A percentile compares a stretch with the other conserved stretches of the same genome.
These are phyloP conservation scores for Calocera viscosa DNA, from an alignment of 768 basidiomycete genomes.

Conservation along the genomic window DNA sequence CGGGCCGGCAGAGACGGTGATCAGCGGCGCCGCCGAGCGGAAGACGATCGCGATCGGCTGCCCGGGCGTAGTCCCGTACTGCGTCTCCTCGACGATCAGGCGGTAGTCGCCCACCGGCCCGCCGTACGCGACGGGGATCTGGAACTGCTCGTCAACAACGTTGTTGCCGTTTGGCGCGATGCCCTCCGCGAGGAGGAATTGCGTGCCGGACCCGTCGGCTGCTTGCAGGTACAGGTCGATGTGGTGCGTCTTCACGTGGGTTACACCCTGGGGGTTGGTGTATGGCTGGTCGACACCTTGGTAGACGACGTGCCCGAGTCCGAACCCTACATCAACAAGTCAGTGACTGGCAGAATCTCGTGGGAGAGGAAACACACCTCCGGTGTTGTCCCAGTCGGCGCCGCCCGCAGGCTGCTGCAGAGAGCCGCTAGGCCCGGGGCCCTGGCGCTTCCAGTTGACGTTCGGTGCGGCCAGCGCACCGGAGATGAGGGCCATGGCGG, in stretches of 20 bases:
- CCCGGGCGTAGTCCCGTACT: neutral
- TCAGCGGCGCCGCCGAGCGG: neutral
- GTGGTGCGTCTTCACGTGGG: slow-evolving; percentile 3
- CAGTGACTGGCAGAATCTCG: neutral
- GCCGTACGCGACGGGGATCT: neutral
- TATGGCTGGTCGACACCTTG: neutral
- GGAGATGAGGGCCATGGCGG: neutral
- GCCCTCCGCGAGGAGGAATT: neutral
- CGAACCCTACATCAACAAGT: neutral
- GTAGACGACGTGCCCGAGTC: neutral
- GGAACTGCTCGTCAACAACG: neutral
- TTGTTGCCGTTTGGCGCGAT: slow-evolving; percentile 1
- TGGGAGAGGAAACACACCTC: neutral
- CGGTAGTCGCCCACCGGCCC: neutral
- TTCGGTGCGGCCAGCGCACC: neutral
- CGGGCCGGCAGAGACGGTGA: neutral
- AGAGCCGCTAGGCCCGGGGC: neutral
- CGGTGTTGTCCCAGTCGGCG: neutral
- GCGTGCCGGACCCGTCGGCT: neutral
- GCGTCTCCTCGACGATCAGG: neutral
- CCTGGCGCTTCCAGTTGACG: neutral
- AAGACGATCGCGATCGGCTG: neutral
- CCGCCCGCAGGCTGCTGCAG: neutral
- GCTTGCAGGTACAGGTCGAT: slow-evolving; percentile 2
- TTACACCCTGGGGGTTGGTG: neutral